Base-by-base conservation (phyloP, 73 alveolate genomes). In the Blepharisma japonicum region DNA sequence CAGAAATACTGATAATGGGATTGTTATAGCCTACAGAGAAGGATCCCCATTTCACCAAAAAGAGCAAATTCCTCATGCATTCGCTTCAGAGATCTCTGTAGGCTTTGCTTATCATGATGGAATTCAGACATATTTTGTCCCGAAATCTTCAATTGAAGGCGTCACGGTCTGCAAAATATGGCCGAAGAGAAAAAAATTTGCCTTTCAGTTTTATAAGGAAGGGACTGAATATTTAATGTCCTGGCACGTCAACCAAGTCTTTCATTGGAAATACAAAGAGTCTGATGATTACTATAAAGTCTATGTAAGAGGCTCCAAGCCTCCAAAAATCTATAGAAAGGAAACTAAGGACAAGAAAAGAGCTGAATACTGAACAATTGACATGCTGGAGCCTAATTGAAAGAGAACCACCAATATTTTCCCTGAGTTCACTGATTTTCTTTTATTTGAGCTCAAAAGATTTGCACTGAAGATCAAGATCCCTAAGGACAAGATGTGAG, bases 261-360 rank as follows among this genome's bases (percentile, higher is more conserved):
- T 21, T 14, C 7, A 20, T 6, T 7, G 7, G 9, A 14, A 8
- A 7, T 56, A 38, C 18, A 56, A 7, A 7, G 20, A 7, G 6
- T 7, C 8, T 7, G 42, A 56, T 14, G 45, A 8, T 21, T 6
- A 14, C 7, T 56, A 56, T 56, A 38, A 56, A 56, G 72, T 56
- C 45, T 56, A 7, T 20, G 18, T 56, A 7, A 8, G 18, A 56
- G 8, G 7, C 72, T 7, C 7, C 18, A 8, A 56, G 42, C 72
- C 72, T 14, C 72, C 72, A 7, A 38, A 56, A 56, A 21, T 56
- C 47, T 56, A 9, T 20, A 56, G 72, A 56, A 14, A 21, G 7
- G 72, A 56, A 6, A 8, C 72, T 9, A 56, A 20, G 6, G n/a
- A n/a, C n/a, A 56, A 38, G 18, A 56, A 56, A 20, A 6, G 8